Percentiles rank a stretch among this genome's conserved stretches.
These are phyloP conservation scores for Neopestalotiopsis sp. DNA, from an alignment of 2,329 filamentous ascomycete genomes.

Conservation along the genomic window DNA sequence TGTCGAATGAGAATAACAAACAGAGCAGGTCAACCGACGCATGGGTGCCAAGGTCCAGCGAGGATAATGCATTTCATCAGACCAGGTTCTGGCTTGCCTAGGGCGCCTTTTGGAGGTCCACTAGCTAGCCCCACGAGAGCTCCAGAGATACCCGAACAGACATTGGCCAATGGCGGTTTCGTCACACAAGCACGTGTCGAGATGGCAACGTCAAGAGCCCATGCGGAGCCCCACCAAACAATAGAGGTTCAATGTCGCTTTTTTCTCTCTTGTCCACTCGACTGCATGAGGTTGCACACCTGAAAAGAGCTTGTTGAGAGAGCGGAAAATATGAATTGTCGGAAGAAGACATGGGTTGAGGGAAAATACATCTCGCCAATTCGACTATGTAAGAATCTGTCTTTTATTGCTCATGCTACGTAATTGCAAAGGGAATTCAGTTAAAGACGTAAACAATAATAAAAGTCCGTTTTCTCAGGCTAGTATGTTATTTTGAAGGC, in stretches of 20 bases:
- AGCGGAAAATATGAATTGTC: background rate
- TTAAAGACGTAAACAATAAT: no score
- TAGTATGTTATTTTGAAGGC: background rate
- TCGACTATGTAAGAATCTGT: no score
- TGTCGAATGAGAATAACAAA: slow-evolving; percentile 1
- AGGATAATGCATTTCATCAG: background rate
- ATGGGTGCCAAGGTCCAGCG: background rate
- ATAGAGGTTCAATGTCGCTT: background rate
- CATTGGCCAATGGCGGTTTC: slow-evolving; percentile 13
- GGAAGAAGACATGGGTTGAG: background rate
- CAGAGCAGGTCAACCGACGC: background rate
- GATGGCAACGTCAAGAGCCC: background rate
- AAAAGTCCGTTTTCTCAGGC: no score
- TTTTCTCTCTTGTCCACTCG: background rate
- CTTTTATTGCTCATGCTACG: no score
- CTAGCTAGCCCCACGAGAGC: background rate
- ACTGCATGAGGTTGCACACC: background rate
- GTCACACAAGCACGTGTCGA: slow-evolving; percentile 11
- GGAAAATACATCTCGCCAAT: background rate
- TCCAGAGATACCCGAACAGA: background rate
- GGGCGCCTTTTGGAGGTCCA: background rate
- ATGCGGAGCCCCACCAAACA: background rate
- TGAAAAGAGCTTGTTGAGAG: background rate
- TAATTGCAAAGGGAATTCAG: no score
- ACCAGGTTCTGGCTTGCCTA: background rate